Conservation (phyloP, 1,284 basidiomycete genomes). For the Caloboletus firmus region DNA sequence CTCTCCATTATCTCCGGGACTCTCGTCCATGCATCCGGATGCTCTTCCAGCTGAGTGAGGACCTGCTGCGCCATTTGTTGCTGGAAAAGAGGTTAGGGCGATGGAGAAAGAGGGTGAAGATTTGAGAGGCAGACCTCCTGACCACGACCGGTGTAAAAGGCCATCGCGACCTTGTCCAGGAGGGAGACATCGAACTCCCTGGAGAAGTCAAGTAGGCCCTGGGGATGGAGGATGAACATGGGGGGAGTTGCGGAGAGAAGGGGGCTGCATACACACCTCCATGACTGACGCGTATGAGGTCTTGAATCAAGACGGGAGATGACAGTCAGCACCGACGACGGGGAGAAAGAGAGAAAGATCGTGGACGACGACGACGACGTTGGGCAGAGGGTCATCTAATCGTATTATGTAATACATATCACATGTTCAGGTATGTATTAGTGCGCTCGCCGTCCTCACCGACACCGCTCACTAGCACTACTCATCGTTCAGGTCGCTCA, state of each 20-base stretch:
- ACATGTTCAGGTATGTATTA: constrained; percentile 14
- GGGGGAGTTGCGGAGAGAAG: constrained; percentile 19
- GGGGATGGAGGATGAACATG: constrained; percentile 23
- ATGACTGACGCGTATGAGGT: constrained; percentile 26
- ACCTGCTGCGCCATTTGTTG: constrained; percentile 90
- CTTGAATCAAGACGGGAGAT: constrained; percentile 6
- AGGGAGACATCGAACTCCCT: constrained; percentile 82
- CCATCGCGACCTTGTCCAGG: constrained; percentile 83
- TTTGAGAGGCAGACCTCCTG: constrained; percentile 56
- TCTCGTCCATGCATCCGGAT: constrained; percentile 97
- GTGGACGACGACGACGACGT: constrained; percentile 34
- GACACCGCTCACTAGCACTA: neutral
- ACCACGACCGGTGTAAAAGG: constrained; percentile 80
- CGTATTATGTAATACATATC: constrained; percentile 36
- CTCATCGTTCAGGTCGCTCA: neutral
- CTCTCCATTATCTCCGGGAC: constrained; percentile 93
- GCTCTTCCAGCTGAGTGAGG: constrained; percentile 94
- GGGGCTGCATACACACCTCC: constrained; percentile 35
- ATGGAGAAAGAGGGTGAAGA: constrained; percentile 8
- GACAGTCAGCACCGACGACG: constrained; percentile 11
- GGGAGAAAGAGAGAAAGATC: constrained; percentile 10
- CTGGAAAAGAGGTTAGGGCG: constrained; percentile 42
- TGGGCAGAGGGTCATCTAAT: constrained; percentile 48
- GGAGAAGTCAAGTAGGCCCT: constrained; percentile 87
- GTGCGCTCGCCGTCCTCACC: neutral